Evolutionary conservation across 1,284 basidiomycete genomes (phyloP).

Genomic region (Xerocomus cyaneibrunnescens): DNA sequence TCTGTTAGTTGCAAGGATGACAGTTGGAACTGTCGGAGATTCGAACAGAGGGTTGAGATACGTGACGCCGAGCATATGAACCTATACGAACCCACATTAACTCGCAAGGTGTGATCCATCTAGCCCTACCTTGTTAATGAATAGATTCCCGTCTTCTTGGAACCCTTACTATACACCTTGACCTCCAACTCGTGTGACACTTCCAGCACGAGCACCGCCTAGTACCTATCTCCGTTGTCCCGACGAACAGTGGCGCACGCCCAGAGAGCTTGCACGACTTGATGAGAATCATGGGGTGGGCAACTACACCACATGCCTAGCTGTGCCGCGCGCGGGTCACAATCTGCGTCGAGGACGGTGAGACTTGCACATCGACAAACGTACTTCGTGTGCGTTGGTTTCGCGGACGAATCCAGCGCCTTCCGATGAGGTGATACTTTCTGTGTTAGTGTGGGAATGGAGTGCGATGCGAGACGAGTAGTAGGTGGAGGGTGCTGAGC

Average conservation of each 20-base stretch:
- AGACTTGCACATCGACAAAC: not conserved
- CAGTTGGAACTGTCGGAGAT: constrained; percentile 95
- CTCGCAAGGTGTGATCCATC: not conserved
- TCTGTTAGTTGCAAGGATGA: constrained; percentile 95
- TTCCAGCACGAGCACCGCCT: constrained; percentile 94
- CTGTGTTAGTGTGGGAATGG: constrained; percentile 88
- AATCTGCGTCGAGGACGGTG: not conserved
- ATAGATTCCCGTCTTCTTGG: constrained; percentile 99
- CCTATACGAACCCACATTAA: not conserved
- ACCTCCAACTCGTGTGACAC: constrained; percentile 92
- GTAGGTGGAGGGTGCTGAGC: constrained; percentile 56
- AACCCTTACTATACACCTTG: constrained; percentile 95
- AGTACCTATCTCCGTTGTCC: constrained; percentile 91
- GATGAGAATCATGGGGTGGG: constrained; percentile 91
- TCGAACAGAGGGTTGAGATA: constrained; percentile 96
- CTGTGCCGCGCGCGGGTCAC: not conserved
- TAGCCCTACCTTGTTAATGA: constrained; percentile 90
- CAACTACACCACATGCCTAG: constrained; percentile 89
- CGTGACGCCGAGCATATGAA: constrained; percentile 44
- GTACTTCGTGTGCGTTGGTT: constrained; percentile 84
- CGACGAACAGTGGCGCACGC: constrained; percentile 82
- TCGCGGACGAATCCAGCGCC: constrained; percentile 93
- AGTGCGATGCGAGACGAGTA: constrained; percentile 87
- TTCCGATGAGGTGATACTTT: constrained; percentile 76
- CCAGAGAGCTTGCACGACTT: constrained; percentile 93